Percentiles rank a stretch among this genome's conserved stretches.
Conservation (phyloP, 179 eudicot species). For the Silene coronaria region DNA sequence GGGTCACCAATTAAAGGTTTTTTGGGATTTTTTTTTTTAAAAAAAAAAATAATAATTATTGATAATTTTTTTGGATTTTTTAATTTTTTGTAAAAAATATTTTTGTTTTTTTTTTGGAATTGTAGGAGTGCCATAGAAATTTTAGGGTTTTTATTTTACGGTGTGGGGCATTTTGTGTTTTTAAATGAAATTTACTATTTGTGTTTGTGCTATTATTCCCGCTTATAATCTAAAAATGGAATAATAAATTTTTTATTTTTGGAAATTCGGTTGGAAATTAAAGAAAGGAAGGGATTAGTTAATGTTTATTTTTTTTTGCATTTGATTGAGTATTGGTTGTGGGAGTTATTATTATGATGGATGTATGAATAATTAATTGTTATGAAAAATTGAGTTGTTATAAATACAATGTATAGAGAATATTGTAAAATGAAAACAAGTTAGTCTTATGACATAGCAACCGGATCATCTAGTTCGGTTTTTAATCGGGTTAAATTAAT, state of each 20-base stretch:
- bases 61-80: neutral
- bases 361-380: neutral
- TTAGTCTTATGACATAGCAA: too few relatives aligned
- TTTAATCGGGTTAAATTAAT: too few relatives aligned
- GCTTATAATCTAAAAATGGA: constrained; percentile 1
- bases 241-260: neutral
- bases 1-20: constrained; percentile 32
- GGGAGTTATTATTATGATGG: neutral
- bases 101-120: neutral
- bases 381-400: too few relatives aligned
- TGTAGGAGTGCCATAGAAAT: neutral
- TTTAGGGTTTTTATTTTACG: neutral
- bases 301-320: neutral
- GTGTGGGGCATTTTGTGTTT: neutral
- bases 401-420: too few relatives aligned
- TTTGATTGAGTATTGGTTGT: neutral
- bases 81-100: neutral
- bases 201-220: neutral
- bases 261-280: neutral
- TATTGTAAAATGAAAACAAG: too few relatives aligned
- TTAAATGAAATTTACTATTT: constrained; percentile 5
- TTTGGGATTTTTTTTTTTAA: neutral
- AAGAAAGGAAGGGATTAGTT: neutral
- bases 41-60: neutral
- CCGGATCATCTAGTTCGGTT: too few relatives aligned